A percentile compares a stretch with the other conserved stretches of the same genome.
phyloP scores from a whole-genome alignment of 2,329 filamentous ascomycete genomes.

The Sporothrix euskadiensis region DNA sequence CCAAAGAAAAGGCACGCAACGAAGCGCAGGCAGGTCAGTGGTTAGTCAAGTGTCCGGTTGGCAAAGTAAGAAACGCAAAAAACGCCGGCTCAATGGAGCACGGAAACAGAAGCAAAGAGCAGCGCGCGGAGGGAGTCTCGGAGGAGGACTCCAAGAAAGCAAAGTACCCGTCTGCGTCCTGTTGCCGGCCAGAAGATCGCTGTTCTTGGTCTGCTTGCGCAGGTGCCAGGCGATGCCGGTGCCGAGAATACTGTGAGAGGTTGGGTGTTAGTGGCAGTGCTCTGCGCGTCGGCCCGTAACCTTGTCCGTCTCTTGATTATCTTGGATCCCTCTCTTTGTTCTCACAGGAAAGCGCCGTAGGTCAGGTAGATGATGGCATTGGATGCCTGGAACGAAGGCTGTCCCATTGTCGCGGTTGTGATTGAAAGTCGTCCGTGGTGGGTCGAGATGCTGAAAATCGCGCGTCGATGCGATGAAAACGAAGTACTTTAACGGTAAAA shows the following conservation, averaged over 20 bases:
- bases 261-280: constrained; percentile 23
- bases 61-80: not conserved
- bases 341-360: constrained; percentile 74
- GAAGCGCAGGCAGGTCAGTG: constrained; percentile 21
- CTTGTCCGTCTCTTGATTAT: not conserved
- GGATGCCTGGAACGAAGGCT: constrained; percentile 72
- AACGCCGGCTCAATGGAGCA: not conserved
- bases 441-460: not conserved
- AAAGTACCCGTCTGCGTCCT: constrained; percentile 75
- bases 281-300: not conserved
- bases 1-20: constrained; percentile 13
- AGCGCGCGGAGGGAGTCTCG: not conserved
- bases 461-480: not conserved
- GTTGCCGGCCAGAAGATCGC: constrained; percentile 73
- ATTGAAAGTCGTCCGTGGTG: not conserved
- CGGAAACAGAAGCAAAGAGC: constrained; percentile 9
- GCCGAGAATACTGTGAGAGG: constrained; percentile 60
- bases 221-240: constrained; percentile 58
- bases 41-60: constrained; percentile 21
- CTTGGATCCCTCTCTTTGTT: not conserved
- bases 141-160: not conserved
- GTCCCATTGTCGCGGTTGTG: constrained; percentile 59
- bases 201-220: constrained; percentile 64
- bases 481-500: not conserved
- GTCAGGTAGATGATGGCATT: constrained; percentile 83